Evolutionary conservation across 345 rosid species (phyloP).

Genomic region (Pelargonium nanum): DNA sequence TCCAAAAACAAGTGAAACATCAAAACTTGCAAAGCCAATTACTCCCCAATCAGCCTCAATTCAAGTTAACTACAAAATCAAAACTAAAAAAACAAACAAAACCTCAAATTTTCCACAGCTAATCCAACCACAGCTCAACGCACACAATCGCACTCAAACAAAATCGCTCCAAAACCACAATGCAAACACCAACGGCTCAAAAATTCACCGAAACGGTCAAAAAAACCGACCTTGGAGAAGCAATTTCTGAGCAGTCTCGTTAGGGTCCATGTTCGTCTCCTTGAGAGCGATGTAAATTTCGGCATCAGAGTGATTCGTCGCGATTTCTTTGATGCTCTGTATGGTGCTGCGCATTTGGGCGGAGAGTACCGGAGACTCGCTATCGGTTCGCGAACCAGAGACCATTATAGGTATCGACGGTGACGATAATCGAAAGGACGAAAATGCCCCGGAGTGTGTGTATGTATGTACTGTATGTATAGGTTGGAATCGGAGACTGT

Average conservation of each 20-base stretch:
- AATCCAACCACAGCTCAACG: neutral
- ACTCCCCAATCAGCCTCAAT: no score
- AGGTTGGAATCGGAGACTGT: neutral
- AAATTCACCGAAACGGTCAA: no score
- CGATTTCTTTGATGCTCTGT: conserved; percentile 63
- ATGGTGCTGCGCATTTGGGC: conserved; percentile 48
- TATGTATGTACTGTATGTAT: neutral
- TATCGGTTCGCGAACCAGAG: conserved; percentile 23
- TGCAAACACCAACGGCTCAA: neutral
- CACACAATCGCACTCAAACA: no score
- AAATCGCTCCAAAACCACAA: neutral
- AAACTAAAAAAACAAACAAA: neutral
- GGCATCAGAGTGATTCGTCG: conserved; percentile 64
- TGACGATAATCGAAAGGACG: neutral
- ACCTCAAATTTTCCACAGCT: neutral
- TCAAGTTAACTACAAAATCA: no score
- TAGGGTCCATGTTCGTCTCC: conserved; percentile 74
- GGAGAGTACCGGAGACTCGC: conserved; percentile 22
- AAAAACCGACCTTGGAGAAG: conserved; percentile 53
- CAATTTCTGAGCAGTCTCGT: conserved; percentile 64
- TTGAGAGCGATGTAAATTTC: conserved; percentile 59
- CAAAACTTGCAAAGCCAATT: no score
- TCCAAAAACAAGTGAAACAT: no score
- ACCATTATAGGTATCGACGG: conserved; percentile 21
- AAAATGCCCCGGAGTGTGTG: neutral